A percentile compares a stretch with the other conserved stretches of the same genome.
phyloP scores from a whole-genome alignment of 768 basidiomycete genomes.

The Termitomyces sp. region DNA sequence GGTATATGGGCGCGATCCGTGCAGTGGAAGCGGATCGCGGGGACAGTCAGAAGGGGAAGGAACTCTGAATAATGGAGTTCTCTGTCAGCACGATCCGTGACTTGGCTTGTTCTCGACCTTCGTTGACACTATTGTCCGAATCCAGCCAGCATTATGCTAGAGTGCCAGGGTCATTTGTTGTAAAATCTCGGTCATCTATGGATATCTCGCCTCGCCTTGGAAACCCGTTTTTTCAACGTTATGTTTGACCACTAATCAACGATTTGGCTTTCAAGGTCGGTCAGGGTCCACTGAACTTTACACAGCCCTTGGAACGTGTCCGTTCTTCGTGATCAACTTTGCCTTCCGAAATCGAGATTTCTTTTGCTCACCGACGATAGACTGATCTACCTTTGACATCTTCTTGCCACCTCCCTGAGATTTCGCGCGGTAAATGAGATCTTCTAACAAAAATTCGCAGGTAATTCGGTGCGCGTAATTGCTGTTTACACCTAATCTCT shows the following conservation, averaged over 20 bases:
- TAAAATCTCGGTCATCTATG: neutral
- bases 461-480: slow-evolving; percentile 13
- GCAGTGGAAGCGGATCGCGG: neutral
- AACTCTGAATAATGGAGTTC: slow-evolving; percentile 12
- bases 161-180: neutral
- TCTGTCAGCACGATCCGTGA: slow-evolving; percentile 22
- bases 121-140: slow-evolving; percentile 15
- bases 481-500: slow-evolving; percentile 3
- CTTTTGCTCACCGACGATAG: slow-evolving; percentile 9
- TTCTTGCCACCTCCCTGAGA: slow-evolving; percentile 10
- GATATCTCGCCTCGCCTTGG: slow-evolving; percentile 1
- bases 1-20: neutral
- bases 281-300: neutral
- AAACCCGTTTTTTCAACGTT: slow-evolving; percentile 4
- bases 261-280: neutral
- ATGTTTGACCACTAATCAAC: neutral
- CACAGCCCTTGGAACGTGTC: neutral
- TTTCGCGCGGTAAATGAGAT: slow-evolving; percentile 8
- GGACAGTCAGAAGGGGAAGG: neutral
- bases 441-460: slow-evolving; percentile 11
- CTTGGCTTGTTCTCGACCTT: slow-evolving; percentile 10
- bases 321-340: slow-evolving; percentile 18
- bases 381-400: slow-evolving; percentile 16
- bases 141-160: slow-evolving; percentile 4
- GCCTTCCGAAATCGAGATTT: slow-evolving; percentile 15